phyloP scores from a whole-genome alignment of 257 asterid species.

The Primulina huaijiensis region DNA sequence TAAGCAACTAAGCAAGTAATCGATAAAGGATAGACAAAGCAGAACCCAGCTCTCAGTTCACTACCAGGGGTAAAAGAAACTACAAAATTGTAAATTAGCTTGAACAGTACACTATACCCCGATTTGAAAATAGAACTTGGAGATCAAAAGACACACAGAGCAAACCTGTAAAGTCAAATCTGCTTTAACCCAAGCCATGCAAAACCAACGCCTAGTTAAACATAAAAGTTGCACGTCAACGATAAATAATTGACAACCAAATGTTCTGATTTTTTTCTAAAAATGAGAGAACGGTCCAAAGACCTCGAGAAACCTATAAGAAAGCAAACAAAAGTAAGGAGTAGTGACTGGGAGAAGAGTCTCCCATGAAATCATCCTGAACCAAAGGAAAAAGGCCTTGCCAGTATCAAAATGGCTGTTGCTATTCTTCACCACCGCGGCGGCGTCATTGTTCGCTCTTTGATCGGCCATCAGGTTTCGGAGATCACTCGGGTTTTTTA shows the following conservation, averaged over 20 bases:
- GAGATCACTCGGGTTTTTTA: too few species aligned
- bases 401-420: slow-evolving; percentile 43
- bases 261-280: background rate
- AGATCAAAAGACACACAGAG: background rate
- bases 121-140: background rate
- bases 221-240: background rate
- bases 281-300: background rate
- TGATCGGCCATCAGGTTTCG: slow-evolving; percentile 34
- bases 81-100: background rate
- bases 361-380: background rate
- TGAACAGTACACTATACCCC: background rate
- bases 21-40: background rate
- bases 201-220: too few species aligned
- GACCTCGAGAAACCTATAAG: background rate
- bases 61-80: background rate
- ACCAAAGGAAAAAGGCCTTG: slow-evolving; percentile 31
- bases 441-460: slow-evolving; percentile 25
- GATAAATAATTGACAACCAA: background rate
- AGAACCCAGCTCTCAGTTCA: too few species aligned
- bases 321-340: too few species aligned
- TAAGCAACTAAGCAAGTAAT: background rate
- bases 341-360: background rate
- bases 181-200: background rate
- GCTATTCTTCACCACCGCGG: background rate
- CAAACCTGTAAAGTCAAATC: background rate